Evolutionary conservation across 345 rosid species (phyloP).

Genomic region (Noccaea caerulescens): DNA sequence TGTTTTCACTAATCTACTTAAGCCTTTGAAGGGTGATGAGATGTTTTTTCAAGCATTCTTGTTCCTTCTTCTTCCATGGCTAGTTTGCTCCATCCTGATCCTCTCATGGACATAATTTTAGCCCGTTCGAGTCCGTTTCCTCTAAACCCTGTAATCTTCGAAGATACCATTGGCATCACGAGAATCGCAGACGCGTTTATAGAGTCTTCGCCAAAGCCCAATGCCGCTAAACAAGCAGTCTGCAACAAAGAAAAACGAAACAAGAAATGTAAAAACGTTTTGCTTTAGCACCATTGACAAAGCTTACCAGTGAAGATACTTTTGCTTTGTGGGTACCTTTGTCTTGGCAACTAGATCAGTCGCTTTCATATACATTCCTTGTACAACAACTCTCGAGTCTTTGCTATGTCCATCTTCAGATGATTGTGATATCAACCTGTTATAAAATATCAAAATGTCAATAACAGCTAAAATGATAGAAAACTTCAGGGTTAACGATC

Average conservation of each 20-base stretch:
- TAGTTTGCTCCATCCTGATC: constrained; percentile 65
- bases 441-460: constrained; percentile 8
- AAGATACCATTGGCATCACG: constrained; percentile 98
- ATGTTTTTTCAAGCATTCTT: constrained; percentile 46
- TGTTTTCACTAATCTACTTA: constrained; percentile 38
- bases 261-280: neutral
- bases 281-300: constrained; percentile 10
- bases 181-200: constrained; percentile 94
- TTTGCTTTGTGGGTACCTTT: constrained; percentile 58
- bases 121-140: constrained; percentile 70
- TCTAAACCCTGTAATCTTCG: constrained; percentile 88
- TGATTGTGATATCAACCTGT: constrained; percentile 59
- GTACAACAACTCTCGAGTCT: constrained; percentile 63
- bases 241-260: constrained; percentile 46
- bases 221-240: constrained; percentile 69
- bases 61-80: constrained; percentile 47
- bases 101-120: constrained; percentile 64
- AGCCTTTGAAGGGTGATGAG: constrained; percentile 40
- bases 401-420: constrained; percentile 60
- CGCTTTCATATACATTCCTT: constrained; percentile 60
- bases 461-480: neutral
- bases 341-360: constrained; percentile 65
- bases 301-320: neutral
- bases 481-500: neutral
- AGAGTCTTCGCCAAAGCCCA: constrained; percentile 86